phyloP scores from a whole-genome alignment of 2,329 filamentous ascomycete genomes.

The Elsinoe perseae region DNA sequence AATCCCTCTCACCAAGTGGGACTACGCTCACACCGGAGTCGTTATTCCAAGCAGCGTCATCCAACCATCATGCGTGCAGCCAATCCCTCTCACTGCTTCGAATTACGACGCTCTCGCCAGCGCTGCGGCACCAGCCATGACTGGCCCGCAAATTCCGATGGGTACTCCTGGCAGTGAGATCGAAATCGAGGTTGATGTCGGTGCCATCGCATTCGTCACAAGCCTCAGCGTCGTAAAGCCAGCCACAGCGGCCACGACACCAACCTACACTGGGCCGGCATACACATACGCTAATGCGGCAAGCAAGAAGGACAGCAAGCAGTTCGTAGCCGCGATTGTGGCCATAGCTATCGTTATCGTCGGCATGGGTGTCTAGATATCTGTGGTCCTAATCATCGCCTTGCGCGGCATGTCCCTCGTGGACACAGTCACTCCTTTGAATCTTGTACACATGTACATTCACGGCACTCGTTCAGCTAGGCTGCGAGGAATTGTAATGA shows the following conservation, averaged over 20 bases:
- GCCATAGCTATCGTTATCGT: neutral
- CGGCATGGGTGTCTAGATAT: neutral
- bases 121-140: slow-evolving; percentile 2
- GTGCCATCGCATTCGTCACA: slow-evolving; percentile 2
- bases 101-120: neutral
- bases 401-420: neutral
- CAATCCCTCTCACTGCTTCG: slow-evolving; percentile 1
- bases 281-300: neutral
- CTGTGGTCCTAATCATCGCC: neutral
- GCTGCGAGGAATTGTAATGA: neutral
- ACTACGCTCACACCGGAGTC: neutral
- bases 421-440: neutral
- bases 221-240: neutral
- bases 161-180: slow-evolving; percentile 1
- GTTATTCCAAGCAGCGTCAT: slow-evolving; percentile 3
- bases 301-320: neutral
- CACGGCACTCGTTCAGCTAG: neutral
- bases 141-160: slow-evolving; percentile 5
- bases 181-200: slow-evolving; percentile 2
- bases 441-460: neutral
- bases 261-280: neutral
- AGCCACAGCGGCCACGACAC: neutral
- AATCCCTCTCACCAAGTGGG: slow-evolving; percentile 5
- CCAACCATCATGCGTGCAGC: slow-evolving; percentile 6
- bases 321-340: neutral